Evolutionary conservation across 495 filamentous ascomycete genomes (phyloP).

Genomic region (Recurvomyces mirabilis): DNA sequence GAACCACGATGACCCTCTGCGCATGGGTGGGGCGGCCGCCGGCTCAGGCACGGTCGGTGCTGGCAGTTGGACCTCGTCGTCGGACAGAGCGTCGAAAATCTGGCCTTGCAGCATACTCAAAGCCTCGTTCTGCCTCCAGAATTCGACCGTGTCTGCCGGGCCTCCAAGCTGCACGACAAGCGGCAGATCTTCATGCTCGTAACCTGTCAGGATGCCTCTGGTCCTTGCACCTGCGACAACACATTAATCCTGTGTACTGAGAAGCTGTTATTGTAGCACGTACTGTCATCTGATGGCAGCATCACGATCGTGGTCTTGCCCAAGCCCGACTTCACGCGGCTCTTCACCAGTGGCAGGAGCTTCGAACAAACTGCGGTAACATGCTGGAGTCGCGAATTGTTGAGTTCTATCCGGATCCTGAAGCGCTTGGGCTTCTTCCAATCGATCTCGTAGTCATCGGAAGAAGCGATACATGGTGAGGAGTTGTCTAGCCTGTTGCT

Average conservation of each 20-base stretch:
- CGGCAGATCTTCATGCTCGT: conserved; percentile 6
- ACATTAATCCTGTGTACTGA: neutral
- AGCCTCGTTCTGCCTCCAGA: conserved; percentile 14
- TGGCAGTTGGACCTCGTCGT: too few relatives aligned
- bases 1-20: conserved; percentile 3
- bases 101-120: conserved; percentile 8
- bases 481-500: neutral
- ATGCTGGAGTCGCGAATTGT: conserved; percentile 8
- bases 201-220: neutral
- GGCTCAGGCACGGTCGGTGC: neutral
- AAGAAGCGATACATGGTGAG: too few relatives aligned
- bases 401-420: conserved; percentile 14
- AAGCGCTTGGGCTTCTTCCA: conserved; percentile 2
- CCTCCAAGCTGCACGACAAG: conserved; percentile 14
- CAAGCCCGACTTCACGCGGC: conserved; percentile 7
- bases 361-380: conserved; percentile 10
- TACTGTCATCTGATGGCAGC: conserved; percentile 16
- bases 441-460: neutral
- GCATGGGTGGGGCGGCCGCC: neutral
- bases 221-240: too few relatives aligned
- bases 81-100: conserved; percentile 3
- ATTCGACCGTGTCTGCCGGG: conserved; percentile 5
- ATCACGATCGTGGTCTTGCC: conserved; percentile 10
- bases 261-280: neutral
- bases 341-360: conserved; percentile 2